A percentile compares a stretch with the other conserved stretches of the same genome.
Conservation (phyloP, 2,329 filamentous ascomycete species). For the Penicillium sp. region DNA sequence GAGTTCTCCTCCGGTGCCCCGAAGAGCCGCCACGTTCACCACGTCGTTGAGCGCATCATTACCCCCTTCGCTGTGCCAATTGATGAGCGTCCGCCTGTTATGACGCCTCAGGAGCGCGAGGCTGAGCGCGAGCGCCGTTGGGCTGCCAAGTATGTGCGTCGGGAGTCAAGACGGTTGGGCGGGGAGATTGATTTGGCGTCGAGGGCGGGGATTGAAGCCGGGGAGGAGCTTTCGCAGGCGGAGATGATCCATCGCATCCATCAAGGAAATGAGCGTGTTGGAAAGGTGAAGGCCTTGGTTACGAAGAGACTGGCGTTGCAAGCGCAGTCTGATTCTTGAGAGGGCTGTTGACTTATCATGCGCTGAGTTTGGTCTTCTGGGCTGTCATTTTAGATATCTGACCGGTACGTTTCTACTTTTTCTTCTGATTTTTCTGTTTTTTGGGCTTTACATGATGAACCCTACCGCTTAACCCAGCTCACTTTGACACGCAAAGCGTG, state of each 20-base stretch:
- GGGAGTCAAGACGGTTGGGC: slow-evolving; percentile 25
- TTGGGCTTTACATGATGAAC: slow-evolving; percentile 66
- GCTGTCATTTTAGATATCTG: slow-evolving; percentile 10
- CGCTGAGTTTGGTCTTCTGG: slow-evolving; percentile 1
- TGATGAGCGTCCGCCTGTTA: slow-evolving; percentile 34
- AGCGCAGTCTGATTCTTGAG: not conserved
- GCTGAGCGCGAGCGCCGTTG: slow-evolving; percentile 28
- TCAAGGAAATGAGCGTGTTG: slow-evolving; percentile 18
- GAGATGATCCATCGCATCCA: slow-evolving; percentile 27
- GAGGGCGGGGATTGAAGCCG: slow-evolving; percentile 18
- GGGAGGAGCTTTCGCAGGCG: slow-evolving; percentile 12
- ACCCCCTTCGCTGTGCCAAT: slow-evolving; percentile 37
- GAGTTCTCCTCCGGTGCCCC: slow-evolving; percentile 41
- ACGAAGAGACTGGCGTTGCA: slow-evolving; percentile 17
- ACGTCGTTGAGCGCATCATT: slow-evolving; percentile 42
- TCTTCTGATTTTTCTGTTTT: slow-evolving; percentile 9
- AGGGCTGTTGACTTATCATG: not conserved
- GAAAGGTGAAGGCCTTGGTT: slow-evolving; percentile 26
- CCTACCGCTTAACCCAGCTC: slow-evolving; percentile 95
- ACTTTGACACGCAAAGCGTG: slow-evolving; percentile 87
- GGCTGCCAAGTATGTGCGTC: slow-evolving; percentile 30
- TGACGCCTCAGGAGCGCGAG: slow-evolving; percentile 35
- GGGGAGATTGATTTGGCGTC: slow-evolving; percentile 14
- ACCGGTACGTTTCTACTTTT: slow-evolving; percentile 66
- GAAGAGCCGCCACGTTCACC: slow-evolving; percentile 36